Base-by-base conservation (phyloP, 306 rosid genomes). In the Echinosophora koreensis region DNA sequence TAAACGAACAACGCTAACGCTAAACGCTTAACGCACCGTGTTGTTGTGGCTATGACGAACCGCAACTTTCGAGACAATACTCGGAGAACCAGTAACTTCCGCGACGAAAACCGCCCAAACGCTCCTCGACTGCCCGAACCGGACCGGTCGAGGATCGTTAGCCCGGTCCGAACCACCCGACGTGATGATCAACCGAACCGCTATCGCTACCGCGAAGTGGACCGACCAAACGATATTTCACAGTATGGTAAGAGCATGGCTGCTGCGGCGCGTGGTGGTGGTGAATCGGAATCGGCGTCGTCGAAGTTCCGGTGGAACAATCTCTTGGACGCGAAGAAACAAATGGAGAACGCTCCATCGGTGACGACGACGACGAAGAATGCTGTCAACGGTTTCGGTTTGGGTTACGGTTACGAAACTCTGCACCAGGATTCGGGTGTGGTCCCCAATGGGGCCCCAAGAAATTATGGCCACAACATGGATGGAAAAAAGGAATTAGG, bases 281-380 rank as follows among this genome's bases (percentile, higher is more conserved):
- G 38, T 4, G 73, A 71, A 30, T 70, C 79, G 32, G 73, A 71
- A 14, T 76, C 79, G 39, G 22, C 71, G 49, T 66, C 73, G 28
- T 30, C 16, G 56, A 84, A 80, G 87, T 84, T 84, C 15, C 64
- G 44, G 42, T 84, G 87, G 87, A 69, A 71, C 64, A 64, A 50
- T 42, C 58, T 80, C 35, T 63, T 84, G 16, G 80, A 61, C 2
- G 49, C 22, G 44, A 34, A 60, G 44, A 15, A 38, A 44, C 30
- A 39, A 12, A 63, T 62, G 30, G 46, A 69, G 60, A 69, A 38
- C 52, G 62, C 35, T 75, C 52, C 14, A n/a, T 55, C 61, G 52
- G 5, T 30, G 32, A 30, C 16, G 10, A n/a, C 34, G 10, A n/a
- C 17, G 8, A 32, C 37, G 61, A 42, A 44, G 17, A 4, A 27